Percentiles rank a stretch among this genome's conserved stretches.
Evolutionary conservation across 2,329 filamentous ascomycete genomes (phyloP).

Genomic region (Aspergillus fumigatiaffinis): DNA sequence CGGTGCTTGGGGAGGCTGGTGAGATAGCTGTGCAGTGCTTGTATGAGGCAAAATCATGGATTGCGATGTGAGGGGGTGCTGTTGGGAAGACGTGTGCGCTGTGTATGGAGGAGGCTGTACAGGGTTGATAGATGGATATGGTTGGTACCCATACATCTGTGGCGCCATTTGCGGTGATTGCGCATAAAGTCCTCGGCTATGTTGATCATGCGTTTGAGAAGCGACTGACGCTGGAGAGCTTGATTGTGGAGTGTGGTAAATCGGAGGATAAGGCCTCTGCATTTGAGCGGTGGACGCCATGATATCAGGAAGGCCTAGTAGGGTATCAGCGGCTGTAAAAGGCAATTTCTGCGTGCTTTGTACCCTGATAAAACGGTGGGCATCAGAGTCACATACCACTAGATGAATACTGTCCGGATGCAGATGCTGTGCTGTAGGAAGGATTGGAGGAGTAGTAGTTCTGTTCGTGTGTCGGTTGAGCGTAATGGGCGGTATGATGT

Average conservation of each 20-base stretch:
- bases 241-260: slow-evolving; percentile 93
- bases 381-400: slow-evolving; percentile 61
- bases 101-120: slow-evolving; percentile 56
- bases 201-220: slow-evolving; percentile 84
- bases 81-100: slow-evolving; percentile 50
- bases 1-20: slow-evolving; percentile 40
- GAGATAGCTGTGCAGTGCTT: slow-evolving; percentile 39
- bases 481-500: slow-evolving; percentile 57
- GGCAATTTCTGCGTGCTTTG: slow-evolving; percentile 53
- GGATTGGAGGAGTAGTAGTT: slow-evolving; percentile 73
- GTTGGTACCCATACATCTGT: slow-evolving; percentile 74
- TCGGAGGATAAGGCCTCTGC: slow-evolving; percentile 75
- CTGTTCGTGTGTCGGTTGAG: slow-evolving; percentile 64
- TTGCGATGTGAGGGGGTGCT: slow-evolving; percentile 55
- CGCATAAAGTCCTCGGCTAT: slow-evolving; percentile 75
- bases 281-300: slow-evolving; percentile 64
- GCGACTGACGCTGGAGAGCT: slow-evolving; percentile 92
- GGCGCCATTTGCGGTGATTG: slow-evolving; percentile 77
- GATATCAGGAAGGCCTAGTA: slow-evolving; percentile 67
- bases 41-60: slow-evolving; percentile 50
- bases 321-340: slow-evolving; percentile 58
- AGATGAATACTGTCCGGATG: slow-evolving; percentile 78
- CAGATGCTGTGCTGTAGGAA: slow-evolving; percentile 77
- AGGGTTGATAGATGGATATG: slow-evolving; percentile 50
- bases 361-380: neutral